These are phyloP conservation scores for Eimeria falciformis DNA, from an alignment of 169 alveolate species.

Conservation along the genomic window DNA sequence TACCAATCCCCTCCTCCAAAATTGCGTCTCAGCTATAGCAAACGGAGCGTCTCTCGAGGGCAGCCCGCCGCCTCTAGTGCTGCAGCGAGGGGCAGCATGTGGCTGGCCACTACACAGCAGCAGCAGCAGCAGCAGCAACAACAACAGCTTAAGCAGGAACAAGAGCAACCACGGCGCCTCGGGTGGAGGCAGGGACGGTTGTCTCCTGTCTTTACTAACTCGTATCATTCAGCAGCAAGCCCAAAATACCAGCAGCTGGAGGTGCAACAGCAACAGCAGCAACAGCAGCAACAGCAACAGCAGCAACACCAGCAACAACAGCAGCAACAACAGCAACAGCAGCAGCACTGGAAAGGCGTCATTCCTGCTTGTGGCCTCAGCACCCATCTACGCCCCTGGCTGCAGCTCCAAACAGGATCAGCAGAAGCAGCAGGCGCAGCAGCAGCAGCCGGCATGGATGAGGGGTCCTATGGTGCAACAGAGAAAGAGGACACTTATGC, in stretches of 20 bases:
- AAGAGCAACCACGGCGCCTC: neutral
- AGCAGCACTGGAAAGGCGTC: conserved; percentile 1
- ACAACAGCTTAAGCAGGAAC: neutral
- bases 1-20: neutral
- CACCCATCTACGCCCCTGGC: neutral
- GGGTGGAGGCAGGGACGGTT: too few relatives aligned
- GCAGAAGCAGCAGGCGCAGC: conserved; percentile 25
- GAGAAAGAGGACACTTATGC: neutral
- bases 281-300: neutral
- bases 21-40: too few relatives aligned
- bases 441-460: neutral
- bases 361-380: neutral
- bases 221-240: too few relatives aligned
- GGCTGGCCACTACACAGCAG: neutral
- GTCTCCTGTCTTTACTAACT: too few relatives aligned
- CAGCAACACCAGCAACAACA: neutral
- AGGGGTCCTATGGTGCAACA: neutral
- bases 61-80: too few relatives aligned
- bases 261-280: neutral
- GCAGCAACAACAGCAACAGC: neutral
- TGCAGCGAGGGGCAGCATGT: neutral
- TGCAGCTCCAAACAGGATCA: neutral
- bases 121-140: neutral
- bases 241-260: too few relatives aligned
- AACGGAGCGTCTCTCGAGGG: too few relatives aligned